Base-by-base conservation (phyloP, 2,329 filamentous ascomycete species). In the Aspergillus fijiensis region DNA sequence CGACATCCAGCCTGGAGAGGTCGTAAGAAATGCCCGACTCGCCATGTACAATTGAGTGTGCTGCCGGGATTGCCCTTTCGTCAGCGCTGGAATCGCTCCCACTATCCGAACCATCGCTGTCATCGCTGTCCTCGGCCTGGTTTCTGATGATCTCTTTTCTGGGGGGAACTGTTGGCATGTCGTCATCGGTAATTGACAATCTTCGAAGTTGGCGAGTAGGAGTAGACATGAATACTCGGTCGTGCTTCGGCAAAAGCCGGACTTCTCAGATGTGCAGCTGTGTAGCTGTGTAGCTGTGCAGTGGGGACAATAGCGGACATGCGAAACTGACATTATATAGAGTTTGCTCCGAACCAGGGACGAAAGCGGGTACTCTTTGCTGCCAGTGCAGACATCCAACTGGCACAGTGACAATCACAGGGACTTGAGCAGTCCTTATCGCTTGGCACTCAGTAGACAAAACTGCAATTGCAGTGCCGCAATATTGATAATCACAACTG, bases 131-230 rank as follows among this genome's bases (percentile, higher is more conserved):
- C 50, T 62, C 62, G 53, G 64, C 57, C 57, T 55, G 63, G 47
- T 63, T 58, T 60, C 27, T 60, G 51, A 49, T 65, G 27, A 29
- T 66, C 35, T 69, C 69, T 23, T 67, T 63, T 51, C 73, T 66
- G 59, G 67, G 64, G 48, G 67, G 72, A 57, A 66, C 65, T 51
- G 63, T 67, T 57, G 72, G 64, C 71, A 78, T 74, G 50, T 69
- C 68, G 50, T 69, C 68, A 56, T 65, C 70, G 62, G 69, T 70
- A 60, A 79, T 74, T 55, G 75, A 77, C 59, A 79, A 72, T 64
- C 68, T 71, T 60, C 69, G 69, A 48, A 79, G 71, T 64, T 77
- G 70, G 60, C 69, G 73, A 42, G 74, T 76, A 59, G 77, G 76
- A 57, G 75, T 67, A 64, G 76, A 75, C 76, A 78, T 79, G 50